Evolutionary conservation across 805 yeast species (phyloP), one percentile per base, ranked within the genome.

Genomic region (Torulaspora delbrueckii): DNA sequence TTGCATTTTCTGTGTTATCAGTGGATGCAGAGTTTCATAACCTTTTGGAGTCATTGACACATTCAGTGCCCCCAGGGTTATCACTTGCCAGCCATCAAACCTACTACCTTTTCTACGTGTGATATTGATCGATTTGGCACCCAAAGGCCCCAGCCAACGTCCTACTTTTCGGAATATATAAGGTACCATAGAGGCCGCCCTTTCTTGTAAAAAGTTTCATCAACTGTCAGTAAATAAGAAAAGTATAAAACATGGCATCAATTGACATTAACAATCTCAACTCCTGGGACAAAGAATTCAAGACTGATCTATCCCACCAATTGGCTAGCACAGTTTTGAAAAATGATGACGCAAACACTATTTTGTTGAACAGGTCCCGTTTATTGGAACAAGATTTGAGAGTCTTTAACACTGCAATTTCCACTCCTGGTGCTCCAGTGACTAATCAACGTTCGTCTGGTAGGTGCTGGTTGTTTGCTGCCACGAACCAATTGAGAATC

Each of bases 401-500:
- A 30, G 53, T 62, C 2, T 67, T 65, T 54, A 67, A 67, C 42
- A 54, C 57, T 26, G 58, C 66, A 13, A 52, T 62, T 16, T 81
- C 78, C 55, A 84, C 82, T 3, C 62, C 59, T 6, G 34, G 51
- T 19, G 57, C 77, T 1, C 89, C 90, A 22, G 74, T 84, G 13
- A 81, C 84, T 44, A 81, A 83, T 66, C 96, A 87, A 70, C 76
- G 77, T 56, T 64, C 78, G 8, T 78, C 87, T 18, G 96, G 96
- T 25, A 71, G 95, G 57, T 87, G 96, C 67, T 87, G 96, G 96
- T 74, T 87, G 50, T 87, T 87, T 65, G 96, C 96, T 8, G 77
- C 91, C 1, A 78, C 86, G 43, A 87, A 88, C 56, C 75, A 84
- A 45, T 69, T 86, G 58, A 75, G 96, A 56, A 62, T 82, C 42